These are phyloP conservation scores for Hanseniaspora gamundiae DNA, from an alignment of 1,139 yeast genomes.

Conservation along the genomic window DNA sequence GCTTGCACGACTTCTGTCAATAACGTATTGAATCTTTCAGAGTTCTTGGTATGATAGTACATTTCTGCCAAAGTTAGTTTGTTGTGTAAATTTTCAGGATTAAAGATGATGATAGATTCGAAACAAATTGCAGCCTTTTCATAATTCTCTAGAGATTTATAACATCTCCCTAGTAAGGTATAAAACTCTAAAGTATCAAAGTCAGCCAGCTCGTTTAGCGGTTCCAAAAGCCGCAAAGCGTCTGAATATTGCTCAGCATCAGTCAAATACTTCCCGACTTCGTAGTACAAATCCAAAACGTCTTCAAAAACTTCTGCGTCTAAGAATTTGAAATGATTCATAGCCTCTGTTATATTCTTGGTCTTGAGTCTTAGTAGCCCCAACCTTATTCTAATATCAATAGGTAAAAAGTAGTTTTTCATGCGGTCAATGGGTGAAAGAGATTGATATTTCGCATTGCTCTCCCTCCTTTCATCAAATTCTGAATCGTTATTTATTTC, in stretches of 20 bases:
- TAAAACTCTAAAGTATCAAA: slow-evolving; percentile 41
- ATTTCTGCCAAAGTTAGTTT: slow-evolving; percentile 76
- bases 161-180: slow-evolving; percentile 64
- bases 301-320: slow-evolving; percentile 41
- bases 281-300: slow-evolving; percentile 60
- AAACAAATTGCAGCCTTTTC: slow-evolving; percentile 60
- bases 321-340: slow-evolving; percentile 52
- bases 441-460: slow-evolving; percentile 30
- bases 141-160: slow-evolving; percentile 58
- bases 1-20: slow-evolving; percentile 39
- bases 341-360: slow-evolving; percentile 57
- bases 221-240: slow-evolving; percentile 54
- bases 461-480: slow-evolving; percentile 57
- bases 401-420: slow-evolving; percentile 48
- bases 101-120: slow-evolving; percentile 40
- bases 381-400: slow-evolving; percentile 74
- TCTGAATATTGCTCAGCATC: slow-evolving; percentile 56
- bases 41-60: slow-evolving; percentile 57
- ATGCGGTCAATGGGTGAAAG: slow-evolving; percentile 22
- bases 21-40: slow-evolving; percentile 45
- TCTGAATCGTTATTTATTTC: slow-evolving; percentile 66
- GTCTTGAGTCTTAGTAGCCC: slow-evolving; percentile 62
- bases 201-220: slow-evolving; percentile 40
- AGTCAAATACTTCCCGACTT: slow-evolving; percentile 66
- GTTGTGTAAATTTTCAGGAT: slow-evolving; percentile 58